Percentiles rank a stretch among this genome's conserved stretches.
These are phyloP conservation scores for Metschnikowia cubensis DNA, from an alignment of 805 yeast genomes.

Conservation along the genomic window DNA sequence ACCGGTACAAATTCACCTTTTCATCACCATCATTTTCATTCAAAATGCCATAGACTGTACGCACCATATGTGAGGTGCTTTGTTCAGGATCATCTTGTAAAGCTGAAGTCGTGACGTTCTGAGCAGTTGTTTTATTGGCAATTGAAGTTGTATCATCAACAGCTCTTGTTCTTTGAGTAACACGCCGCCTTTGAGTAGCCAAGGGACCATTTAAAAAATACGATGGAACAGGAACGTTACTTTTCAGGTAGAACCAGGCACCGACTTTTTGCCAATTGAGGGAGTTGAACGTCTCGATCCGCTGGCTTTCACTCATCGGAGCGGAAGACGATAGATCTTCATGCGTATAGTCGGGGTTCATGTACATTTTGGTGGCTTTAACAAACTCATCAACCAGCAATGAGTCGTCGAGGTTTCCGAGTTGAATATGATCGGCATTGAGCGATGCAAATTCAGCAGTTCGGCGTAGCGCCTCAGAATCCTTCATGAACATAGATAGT, in stretches of 20 bases:
- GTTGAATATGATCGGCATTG: constrained; percentile 56
- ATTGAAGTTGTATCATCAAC: constrained; percentile 42
- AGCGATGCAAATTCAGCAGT: constrained; percentile 61
- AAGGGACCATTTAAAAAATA: constrained; percentile 74
- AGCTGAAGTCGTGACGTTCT: constrained; percentile 48
- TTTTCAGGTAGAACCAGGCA: constrained; percentile 42
- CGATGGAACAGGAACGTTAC: constrained; percentile 45
- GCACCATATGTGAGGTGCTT: constrained; percentile 64
- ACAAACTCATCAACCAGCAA: constrained; percentile 48
- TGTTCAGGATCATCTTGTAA: constrained; percentile 47
- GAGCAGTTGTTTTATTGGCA: constrained; percentile 38
- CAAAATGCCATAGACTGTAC: constrained; percentile 45
- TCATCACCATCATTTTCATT: constrained; percentile 21
- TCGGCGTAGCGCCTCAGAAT: constrained; percentile 58
- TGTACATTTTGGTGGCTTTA: constrained; percentile 31
- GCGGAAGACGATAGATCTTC: background rate
- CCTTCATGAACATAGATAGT: constrained; percentile 42
- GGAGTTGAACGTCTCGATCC: constrained; percentile 32
- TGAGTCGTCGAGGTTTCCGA: constrained; percentile 53
- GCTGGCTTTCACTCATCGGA: constrained; percentile 5
- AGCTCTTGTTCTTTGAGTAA: constrained; percentile 29
- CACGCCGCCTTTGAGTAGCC: constrained; percentile 51
- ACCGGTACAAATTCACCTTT: constrained; percentile 56
- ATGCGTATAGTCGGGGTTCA: constrained; percentile 17
- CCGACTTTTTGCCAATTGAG: constrained; percentile 63